Percentiles rank a stretch among this genome's conserved stretches.
These are phyloP conservation scores for Leccinum angustisporum DNA, from an alignment of 1,284 basidiomycete genomes.

Conservation along the genomic window DNA sequence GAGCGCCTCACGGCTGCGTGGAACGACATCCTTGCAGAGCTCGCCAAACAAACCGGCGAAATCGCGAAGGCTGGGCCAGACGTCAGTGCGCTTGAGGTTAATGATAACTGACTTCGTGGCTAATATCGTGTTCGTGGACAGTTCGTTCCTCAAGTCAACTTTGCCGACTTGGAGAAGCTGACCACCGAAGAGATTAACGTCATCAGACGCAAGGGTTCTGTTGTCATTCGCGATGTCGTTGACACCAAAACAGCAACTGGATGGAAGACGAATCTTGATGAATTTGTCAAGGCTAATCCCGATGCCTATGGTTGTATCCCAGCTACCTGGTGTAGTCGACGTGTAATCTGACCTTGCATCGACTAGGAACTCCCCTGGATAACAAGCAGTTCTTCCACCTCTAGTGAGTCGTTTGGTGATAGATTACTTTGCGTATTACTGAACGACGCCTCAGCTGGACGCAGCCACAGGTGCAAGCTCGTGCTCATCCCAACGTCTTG, in stretches of 20 bases:
- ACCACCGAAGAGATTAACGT: conserved; percentile 45
- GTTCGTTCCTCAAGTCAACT: conserved; percentile 43
- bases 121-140: conserved; percentile 14
- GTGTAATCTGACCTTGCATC: neutral
- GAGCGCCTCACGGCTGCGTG: conserved; percentile 51
- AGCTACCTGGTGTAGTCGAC: neutral
- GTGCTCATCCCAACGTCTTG: conserved; percentile 74
- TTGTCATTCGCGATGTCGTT: conserved; percentile 65
- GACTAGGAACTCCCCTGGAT: conserved; percentile 50
- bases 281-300: conserved; percentile 59
- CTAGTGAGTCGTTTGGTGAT: conserved; percentile 47
- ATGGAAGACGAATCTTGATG: conserved; percentile 58
- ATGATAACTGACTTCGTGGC: neutral
- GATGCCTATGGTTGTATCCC: conserved; percentile 44
- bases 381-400: conserved; percentile 74
- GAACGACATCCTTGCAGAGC: conserved; percentile 53
- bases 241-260: conserved; percentile 50
- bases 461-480: conserved; percentile 66
- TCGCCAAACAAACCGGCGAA: conserved; percentile 45
- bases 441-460: conserved; percentile 53
- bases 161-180: conserved; percentile 47
- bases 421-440: neutral
- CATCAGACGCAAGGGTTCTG: conserved; percentile 56
- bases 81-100: conserved; percentile 36
- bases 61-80: conserved; percentile 49